phyloP scores from a whole-genome alignment of 257 asterid species.

The Ehretia macrophylla region DNA sequence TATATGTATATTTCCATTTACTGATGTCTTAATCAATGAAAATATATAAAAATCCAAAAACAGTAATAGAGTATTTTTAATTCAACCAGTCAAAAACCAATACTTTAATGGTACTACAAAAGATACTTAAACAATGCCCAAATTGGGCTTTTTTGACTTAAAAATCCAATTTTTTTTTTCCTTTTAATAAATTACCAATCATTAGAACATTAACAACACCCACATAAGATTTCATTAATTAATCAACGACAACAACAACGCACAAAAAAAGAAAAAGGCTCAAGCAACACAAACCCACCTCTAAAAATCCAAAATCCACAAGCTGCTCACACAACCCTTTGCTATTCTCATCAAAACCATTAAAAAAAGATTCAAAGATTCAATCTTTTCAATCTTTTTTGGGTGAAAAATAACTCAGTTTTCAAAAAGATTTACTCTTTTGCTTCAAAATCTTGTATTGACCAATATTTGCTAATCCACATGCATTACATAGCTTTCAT shows the following conservation, averaged over 20 bases:
- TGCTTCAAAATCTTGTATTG: constrained; percentile 30
- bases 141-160: constrained; percentile 39
- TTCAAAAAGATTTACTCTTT: constrained; percentile 15
- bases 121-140: constrained; percentile 29
- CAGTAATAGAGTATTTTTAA: constrained; percentile 23
- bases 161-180: constrained; percentile 32
- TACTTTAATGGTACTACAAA: constrained; percentile 29
- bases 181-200: constrained; percentile 54
- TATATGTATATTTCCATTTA: constrained; percentile 17
- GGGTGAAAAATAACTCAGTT: not conserved
- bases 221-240: constrained; percentile 41
- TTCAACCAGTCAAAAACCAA: constrained; percentile 49
- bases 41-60: constrained; percentile 29
- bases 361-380: constrained; percentile 11
- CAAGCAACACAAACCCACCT: constrained; percentile 30
- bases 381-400: not conserved
- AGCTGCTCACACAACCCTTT: constrained; percentile 1
- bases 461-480: constrained; percentile 47
- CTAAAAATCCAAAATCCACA: constrained; percentile 19
- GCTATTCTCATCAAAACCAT: constrained; percentile 4
- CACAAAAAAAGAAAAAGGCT: not conserved
- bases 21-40: constrained; percentile 39
- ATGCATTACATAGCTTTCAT: constrained; percentile 35
- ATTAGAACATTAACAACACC: constrained; percentile 54
- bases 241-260: constrained; percentile 30